Conservation (phyloP, 2,329 filamentous ascomycete species). For the Stagonosporopsis tanaceti region DNA sequence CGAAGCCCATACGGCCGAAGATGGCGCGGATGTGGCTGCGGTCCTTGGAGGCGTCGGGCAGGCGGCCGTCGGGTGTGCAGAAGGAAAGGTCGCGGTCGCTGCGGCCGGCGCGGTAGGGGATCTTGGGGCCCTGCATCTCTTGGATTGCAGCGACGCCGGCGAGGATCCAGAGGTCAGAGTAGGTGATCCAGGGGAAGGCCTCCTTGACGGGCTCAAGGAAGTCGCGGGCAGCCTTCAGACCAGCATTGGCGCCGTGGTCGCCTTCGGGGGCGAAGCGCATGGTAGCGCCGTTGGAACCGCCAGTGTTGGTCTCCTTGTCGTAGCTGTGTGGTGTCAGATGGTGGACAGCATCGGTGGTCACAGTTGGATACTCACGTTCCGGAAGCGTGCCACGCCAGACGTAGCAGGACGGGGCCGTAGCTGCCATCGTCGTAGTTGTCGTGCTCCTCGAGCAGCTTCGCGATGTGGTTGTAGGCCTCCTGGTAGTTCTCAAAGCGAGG, state of each 20-base stretch:
- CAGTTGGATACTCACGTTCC: constrained; percentile 66
- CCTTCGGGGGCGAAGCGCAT: constrained; percentile 94
- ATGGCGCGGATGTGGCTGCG: constrained; percentile 84
- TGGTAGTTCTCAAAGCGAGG: constrained; percentile 91
- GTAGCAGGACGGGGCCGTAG: constrained; percentile 89
- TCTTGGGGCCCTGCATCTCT: constrained; percentile 88
- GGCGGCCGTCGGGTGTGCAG: constrained; percentile 93
- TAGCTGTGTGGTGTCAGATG: constrained; percentile 57
- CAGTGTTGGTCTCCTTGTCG: constrained; percentile 85
- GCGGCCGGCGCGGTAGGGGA: constrained; percentile 90
- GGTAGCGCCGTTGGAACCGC: constrained; percentile 93
- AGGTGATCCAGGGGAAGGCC: constrained; percentile 91
- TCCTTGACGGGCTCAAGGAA: constrained; percentile 93
- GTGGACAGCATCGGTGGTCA: background rate
- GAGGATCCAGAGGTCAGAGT: constrained; percentile 97
- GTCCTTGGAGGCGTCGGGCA: constrained; percentile 81
- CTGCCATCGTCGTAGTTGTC: constrained; percentile 97
- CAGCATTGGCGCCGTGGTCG: constrained; percentile 92
- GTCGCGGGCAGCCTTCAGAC: constrained; percentile 83
- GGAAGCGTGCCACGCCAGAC: constrained; percentile 92
- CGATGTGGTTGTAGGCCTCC: constrained; percentile 90
- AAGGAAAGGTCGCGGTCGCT: constrained; percentile 77
- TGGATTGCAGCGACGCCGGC: constrained; percentile 85
- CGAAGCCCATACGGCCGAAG: constrained; percentile 97
- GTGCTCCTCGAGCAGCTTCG: constrained; percentile 80